A percentile compares a stretch with the other conserved stretches of the same genome.
These are phyloP conservation scores for Paracoccidioides brasiliensis DNA, from an alignment of 2,329 filamentous ascomycete species.

Conservation along the genomic window DNA sequence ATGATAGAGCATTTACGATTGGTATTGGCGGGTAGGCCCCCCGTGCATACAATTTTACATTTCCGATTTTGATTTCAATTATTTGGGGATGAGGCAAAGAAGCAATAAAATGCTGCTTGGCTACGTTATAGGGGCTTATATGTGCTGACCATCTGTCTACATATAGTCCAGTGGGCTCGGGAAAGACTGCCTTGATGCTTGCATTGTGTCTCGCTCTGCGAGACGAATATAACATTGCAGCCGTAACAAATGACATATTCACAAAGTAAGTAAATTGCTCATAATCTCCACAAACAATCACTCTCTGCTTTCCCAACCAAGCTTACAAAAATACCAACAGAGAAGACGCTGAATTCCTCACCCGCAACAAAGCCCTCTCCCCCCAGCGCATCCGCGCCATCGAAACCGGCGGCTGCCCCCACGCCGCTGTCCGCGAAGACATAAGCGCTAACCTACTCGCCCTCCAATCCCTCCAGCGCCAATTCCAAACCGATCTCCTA, in stretches of 20 bases:
- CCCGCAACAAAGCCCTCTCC: constrained; percentile 69
- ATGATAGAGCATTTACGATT: constrained; percentile 80
- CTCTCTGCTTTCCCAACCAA: not conserved
- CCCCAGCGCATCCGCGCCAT: constrained; percentile 80
- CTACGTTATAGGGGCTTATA: not conserved
- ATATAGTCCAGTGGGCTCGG: constrained; percentile 77
- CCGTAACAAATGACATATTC: constrained; percentile 98
- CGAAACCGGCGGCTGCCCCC: constrained; percentile 92
- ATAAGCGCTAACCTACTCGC: constrained; percentile 88
- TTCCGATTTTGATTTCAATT: not conserved
- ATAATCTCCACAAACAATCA: not conserved
- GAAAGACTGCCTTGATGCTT: constrained; percentile 95
- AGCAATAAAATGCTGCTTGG: not conserved
- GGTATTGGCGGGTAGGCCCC: constrained; percentile 81
- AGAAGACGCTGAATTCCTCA: constrained; percentile 96
- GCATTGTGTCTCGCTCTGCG: constrained; percentile 78
- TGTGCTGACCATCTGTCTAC: not conserved
- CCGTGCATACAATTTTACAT: not conserved
- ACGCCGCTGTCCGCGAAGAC: constrained; percentile 94
- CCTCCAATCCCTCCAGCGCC: constrained; percentile 71
- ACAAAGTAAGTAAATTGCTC: constrained; percentile 43
- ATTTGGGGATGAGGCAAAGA: not conserved
- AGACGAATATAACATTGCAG: constrained; percentile 70
- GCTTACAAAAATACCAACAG: constrained; percentile 22
- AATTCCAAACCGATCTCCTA: constrained; percentile 69